phyloP scores from a whole-genome alignment of 345 rosid species.

The Lenwebbia sp. region DNA sequence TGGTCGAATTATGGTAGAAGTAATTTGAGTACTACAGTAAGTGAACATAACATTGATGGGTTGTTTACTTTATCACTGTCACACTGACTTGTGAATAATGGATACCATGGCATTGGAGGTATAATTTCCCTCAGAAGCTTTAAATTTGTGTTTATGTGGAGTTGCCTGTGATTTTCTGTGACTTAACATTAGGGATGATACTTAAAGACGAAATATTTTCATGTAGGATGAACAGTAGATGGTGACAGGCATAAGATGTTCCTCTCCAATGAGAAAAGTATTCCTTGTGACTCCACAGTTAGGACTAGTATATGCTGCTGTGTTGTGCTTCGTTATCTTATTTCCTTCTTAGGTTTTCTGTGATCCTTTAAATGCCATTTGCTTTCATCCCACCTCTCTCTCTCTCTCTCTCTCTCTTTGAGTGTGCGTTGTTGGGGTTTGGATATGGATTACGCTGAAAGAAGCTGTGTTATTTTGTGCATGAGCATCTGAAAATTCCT shows the following conservation, averaged over 20 bases:
- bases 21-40: neutral
- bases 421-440: neutral
- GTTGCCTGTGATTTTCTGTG: neutral
- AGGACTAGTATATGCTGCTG: neutral
- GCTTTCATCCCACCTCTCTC: neutral
- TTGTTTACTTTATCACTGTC: neutral
- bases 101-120: neutral
- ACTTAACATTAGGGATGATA: neutral
- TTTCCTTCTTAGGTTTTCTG: neutral
- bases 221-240: neutral
- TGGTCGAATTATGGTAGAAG: neutral
- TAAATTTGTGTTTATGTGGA: neutral
- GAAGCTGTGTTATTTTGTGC: neutral
- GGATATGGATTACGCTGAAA: neutral
- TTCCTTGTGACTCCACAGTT: neutral
- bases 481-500: neutral
- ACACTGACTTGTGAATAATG: neutral
- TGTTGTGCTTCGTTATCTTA: neutral
- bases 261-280: neutral
- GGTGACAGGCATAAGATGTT: neutral
- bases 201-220: neutral
- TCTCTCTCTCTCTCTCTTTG: too few relatives aligned
- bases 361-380: neutral
- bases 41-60: neutral
- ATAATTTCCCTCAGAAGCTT: neutral